These are phyloP conservation scores for Phytophthora brassicae DNA, from an alignment of 352 stramenopile species.

Conservation along the genomic window DNA sequence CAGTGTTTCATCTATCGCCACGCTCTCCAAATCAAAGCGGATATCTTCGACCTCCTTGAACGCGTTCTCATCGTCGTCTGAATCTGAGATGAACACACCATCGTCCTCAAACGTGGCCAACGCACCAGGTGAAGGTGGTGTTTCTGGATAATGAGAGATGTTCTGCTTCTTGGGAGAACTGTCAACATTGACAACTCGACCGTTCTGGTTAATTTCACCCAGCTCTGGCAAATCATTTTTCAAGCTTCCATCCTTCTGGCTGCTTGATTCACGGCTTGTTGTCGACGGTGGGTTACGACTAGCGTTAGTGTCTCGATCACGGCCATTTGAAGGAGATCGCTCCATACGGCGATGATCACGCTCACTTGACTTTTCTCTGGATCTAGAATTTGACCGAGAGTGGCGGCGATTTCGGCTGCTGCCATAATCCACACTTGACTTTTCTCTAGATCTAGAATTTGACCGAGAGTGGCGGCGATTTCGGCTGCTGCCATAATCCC, in stretches of 20 bases:
- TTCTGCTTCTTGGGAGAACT: slow-evolving; percentile 32
- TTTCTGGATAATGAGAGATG: slow-evolving; percentile 1
- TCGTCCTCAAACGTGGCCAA: slow-evolving; percentile 38
- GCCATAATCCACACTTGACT: too few species aligned
- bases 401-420: slow-evolving; percentile 12
- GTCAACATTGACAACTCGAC: slow-evolving; percentile 13
- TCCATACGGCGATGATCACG: slow-evolving; percentile 20
- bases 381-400: slow-evolving; percentile 29
- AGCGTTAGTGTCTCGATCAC: slow-evolving; percentile 14
- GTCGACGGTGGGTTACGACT: slow-evolving; percentile 16
- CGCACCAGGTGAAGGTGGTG: slow-evolving; percentile 10
- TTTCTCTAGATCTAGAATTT: slow-evolving; percentile 30
- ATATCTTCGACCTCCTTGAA: slow-evolving; percentile 46
- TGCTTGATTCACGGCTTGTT: not conserved
- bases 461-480: slow-evolving; percentile 22
- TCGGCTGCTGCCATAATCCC: slow-evolving; percentile 21
- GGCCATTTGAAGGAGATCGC: not conserved
- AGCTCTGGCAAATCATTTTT: slow-evolving; percentile 8
- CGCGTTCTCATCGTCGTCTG: slow-evolving; percentile 44
- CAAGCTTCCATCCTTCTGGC: slow-evolving; percentile 12
- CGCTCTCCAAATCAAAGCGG: slow-evolving; percentile 43
- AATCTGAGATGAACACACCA: slow-evolving; percentile 52
- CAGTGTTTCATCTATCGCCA: slow-evolving; percentile 43
- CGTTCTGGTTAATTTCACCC: slow-evolving; percentile 22
- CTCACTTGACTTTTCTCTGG: slow-evolving; percentile 29